A percentile compares a stretch with the other conserved stretches of the same genome.
phyloP scores from a whole-genome alignment of 352 stramenopile species.

The Elongisporangium undulatum region DNA sequence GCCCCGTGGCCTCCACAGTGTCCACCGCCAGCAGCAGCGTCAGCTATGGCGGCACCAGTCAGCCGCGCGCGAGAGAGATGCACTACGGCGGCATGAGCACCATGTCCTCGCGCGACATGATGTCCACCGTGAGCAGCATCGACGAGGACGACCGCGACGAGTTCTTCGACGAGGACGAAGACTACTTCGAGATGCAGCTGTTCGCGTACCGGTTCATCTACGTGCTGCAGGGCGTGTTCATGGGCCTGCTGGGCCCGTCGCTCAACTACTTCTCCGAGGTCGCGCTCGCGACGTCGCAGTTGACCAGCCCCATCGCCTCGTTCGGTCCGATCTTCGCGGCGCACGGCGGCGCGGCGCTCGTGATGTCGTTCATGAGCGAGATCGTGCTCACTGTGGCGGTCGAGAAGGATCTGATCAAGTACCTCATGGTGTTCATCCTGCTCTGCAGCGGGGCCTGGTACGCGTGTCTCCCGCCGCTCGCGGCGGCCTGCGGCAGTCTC shows the following conservation, averaged over 20 bases:
- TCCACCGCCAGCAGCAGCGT: neutral
- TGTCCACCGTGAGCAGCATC: slow-evolving; percentile 9
- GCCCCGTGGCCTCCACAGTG: neutral
- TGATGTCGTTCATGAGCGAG: slow-evolving; percentile 81
- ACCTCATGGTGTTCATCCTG: slow-evolving; percentile 54
- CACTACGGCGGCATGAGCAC: neutral
- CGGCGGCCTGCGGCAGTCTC: slow-evolving; percentile 54
- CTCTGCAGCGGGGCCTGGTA: slow-evolving; percentile 62
- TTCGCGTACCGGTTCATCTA: slow-evolving; percentile 67
- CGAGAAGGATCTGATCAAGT: slow-evolving; percentile 70
- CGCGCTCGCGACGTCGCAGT: slow-evolving; percentile 23
- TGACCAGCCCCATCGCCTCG: slow-evolving; percentile 49
- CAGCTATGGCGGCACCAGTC: neutral
- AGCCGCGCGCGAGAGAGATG: neutral
- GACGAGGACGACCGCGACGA: slow-evolving; percentile 10
- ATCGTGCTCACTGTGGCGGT: slow-evolving; percentile 63
- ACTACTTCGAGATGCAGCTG: slow-evolving; percentile 57
- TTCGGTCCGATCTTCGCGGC: slow-evolving; percentile 75
- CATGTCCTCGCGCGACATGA: neutral
- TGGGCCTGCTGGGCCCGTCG: slow-evolving; percentile 55
- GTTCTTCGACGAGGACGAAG: slow-evolving; percentile 20
- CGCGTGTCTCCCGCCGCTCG: slow-evolving; percentile 50
- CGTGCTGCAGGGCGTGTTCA: slow-evolving; percentile 57
- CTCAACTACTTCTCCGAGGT: slow-evolving; percentile 67
- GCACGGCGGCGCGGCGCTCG: slow-evolving; percentile 57